Evolutionary conservation across 2,329 filamentous ascomycete species (phyloP).

Genomic region (Geosmithia morbida): DNA sequence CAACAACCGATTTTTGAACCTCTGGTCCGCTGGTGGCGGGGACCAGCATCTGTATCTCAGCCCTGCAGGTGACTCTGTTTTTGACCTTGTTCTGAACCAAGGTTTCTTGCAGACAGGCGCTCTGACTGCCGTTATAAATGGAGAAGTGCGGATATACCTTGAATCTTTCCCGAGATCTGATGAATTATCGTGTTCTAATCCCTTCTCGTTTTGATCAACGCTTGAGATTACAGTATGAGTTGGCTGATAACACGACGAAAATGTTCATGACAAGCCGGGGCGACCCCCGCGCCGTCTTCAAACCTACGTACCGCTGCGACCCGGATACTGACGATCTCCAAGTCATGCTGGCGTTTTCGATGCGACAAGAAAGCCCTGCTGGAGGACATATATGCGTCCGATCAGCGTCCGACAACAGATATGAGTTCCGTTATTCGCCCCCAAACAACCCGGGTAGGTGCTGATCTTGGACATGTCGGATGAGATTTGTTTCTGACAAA

Average conservation of each 20-base stretch:
- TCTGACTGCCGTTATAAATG: conserved; percentile 25
- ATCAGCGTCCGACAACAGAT: conserved; percentile 17
- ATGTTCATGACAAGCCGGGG: conserved; percentile 30
- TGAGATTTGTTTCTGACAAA: neutral
- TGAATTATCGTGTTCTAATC: too few relatives aligned
- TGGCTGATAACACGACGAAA: conserved; percentile 27
- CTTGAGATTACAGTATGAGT: conserved; percentile 4
- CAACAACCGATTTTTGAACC: conserved; percentile 21
- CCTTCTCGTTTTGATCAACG: too few relatives aligned
- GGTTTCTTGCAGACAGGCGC: conserved; percentile 15
- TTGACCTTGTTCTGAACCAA: conserved; percentile 19
- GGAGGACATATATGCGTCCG: conserved; percentile 25
- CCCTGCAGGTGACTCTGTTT: conserved; percentile 19
- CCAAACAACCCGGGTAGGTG: conserved; percentile 19
- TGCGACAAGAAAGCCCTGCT: conserved; percentile 11
- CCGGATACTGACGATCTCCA: conserved; percentile 23
- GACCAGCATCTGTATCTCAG: conserved; percentile 24
- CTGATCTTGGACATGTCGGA: neutral
- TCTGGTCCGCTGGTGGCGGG: conserved; percentile 18
- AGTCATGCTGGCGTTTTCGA: conserved; percentile 17
- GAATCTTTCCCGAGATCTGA: too few relatives aligned
- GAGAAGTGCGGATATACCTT: conserved; percentile 22
- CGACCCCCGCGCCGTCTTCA: conserved; percentile 24
- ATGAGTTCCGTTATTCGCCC: conserved; percentile 28
- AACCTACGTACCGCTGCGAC: conserved; percentile 25